Evolutionary conservation across 2,329 filamentous ascomycete species (phyloP).

Genomic region (Pestalotiopsis sp.): DNA sequence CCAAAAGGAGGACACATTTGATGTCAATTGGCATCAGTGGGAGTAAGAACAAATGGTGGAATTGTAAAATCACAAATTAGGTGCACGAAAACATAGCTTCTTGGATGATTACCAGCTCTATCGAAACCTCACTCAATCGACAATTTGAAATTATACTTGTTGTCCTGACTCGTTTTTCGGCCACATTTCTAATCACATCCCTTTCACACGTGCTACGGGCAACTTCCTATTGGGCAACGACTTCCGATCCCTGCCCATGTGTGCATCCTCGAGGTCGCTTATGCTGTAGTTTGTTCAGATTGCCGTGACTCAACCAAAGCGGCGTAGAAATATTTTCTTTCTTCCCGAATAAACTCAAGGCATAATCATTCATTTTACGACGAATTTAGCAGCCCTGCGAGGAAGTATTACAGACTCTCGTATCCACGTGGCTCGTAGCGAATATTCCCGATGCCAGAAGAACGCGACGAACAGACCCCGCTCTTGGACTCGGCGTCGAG

Average conservation of each 20-base stretch:
- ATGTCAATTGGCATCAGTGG: slow-evolving; percentile 8
- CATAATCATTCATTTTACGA: neutral
- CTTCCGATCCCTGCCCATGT: neutral
- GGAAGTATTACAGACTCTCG: neutral
- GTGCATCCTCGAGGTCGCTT: neutral
- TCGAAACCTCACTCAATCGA: too few relatives aligned
- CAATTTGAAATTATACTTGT: too few relatives aligned
- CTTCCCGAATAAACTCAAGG: neutral
- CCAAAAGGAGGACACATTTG: neutral
- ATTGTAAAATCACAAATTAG: too few relatives aligned
- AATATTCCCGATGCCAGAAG: neutral
- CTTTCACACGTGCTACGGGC: neutral
- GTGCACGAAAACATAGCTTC: too few relatives aligned
- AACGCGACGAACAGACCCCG: slow-evolving; percentile 5
- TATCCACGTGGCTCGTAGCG: too few relatives aligned
- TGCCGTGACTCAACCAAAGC: neutral
- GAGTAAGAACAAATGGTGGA: neutral
- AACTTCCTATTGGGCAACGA: slow-evolving; percentile 5
- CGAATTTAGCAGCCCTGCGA: neutral
- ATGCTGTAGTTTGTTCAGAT: neutral
- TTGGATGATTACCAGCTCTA: too few relatives aligned
- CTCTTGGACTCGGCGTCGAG: slow-evolving; percentile 4
- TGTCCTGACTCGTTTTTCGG: too few relatives aligned
- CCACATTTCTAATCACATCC: neutral
- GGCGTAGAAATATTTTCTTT: neutral